Evolutionary conservation across 306 rosid genomes (phyloP).

Genomic region (Quercus wislizeni): DNA sequence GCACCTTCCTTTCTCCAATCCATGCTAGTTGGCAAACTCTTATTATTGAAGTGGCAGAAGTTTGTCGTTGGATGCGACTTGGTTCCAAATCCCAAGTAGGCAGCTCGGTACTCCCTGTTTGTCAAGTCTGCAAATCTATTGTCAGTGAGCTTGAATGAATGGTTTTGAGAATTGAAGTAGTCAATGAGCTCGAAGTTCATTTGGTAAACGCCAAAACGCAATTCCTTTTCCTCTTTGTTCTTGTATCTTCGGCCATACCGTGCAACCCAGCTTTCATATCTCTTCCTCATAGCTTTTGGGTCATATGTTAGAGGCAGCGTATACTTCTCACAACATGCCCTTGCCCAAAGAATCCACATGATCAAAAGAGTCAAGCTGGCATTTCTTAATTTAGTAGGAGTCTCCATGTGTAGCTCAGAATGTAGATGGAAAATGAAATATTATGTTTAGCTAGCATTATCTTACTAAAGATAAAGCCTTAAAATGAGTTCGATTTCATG

Average conservation of each 20-base stretch:
- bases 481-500: constrained; percentile 8
- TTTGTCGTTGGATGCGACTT: background rate
- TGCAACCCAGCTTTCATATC: constrained; percentile 54
- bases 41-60: constrained; percentile 28
- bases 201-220: constrained; percentile 54
- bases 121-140: constrained; percentile 69
- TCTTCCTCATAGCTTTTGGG: constrained; percentile 28
- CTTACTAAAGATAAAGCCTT: constrained; percentile 1
- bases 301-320: constrained; percentile 17
- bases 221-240: constrained; percentile 44
- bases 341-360: constrained; percentile 32
- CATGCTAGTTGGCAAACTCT: constrained; percentile 31
- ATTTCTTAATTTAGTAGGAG: constrained; percentile 14
- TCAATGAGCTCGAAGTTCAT: constrained; percentile 47
- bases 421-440: constrained; percentile 4
- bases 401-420: constrained; percentile 27
- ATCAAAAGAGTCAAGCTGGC: constrained; percentile 33
- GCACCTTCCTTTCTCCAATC: constrained; percentile 76
- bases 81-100: constrained; percentile 36
- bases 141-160: constrained; percentile 55
- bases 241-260: constrained; percentile 30
- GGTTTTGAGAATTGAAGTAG: constrained; percentile 47
- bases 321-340: constrained; percentile 17
- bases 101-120: constrained; percentile 43
- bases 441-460: background rate